Evolutionary conservation across 441 rosid species (phyloP).

Genomic region (Kokia cookei): DNA sequence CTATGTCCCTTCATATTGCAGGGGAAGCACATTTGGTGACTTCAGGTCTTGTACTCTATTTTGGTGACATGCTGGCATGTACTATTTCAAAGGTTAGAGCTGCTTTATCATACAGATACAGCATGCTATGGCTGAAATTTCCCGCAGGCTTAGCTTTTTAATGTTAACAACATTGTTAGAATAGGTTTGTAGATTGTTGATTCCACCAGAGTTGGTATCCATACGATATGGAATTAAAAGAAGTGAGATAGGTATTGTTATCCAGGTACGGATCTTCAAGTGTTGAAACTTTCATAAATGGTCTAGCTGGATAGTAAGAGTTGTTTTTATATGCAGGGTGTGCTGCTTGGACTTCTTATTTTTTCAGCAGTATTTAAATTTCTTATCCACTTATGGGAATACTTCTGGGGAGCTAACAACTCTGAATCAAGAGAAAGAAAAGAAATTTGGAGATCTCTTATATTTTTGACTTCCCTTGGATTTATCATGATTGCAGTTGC

Average conservation of each 20-base stretch:
- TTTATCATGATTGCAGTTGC: slow-evolving; percentile 36
- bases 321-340: slow-evolving; percentile 46
- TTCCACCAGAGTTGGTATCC: slow-evolving; percentile 36
- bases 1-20: slow-evolving; percentile 22
- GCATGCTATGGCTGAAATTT: slow-evolving; percentile 11
- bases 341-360: slow-evolving; percentile 74
- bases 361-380: slow-evolving; percentile 56
- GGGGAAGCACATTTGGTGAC: slow-evolving; percentile 90
- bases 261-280: slow-evolving; percentile 47
- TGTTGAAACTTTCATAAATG: slow-evolving; percentile 10
- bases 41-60: slow-evolving; percentile 81
- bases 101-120: slow-evolving; percentile 10
- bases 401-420: slow-evolving; percentile 11
- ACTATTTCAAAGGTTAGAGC: slow-evolving; percentile 63
- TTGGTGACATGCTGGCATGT: slow-evolving; percentile 78
- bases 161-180: slow-evolving; percentile 18
- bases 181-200: slow-evolving; percentile 46
- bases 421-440: slow-evolving; percentile 27
- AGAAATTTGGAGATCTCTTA: slow-evolving; percentile 42
- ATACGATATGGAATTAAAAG: slow-evolving; percentile 47
- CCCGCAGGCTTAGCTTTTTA: slow-evolving; percentile 13
- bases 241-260: slow-evolving; percentile 72
- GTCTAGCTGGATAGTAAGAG: slow-evolving; percentile 10
- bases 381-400: slow-evolving; percentile 30
- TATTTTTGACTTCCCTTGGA: slow-evolving; percentile 56